phyloP scores from a whole-genome alignment of 352 stramenopile species.

The Halophytophthora batemanensis region DNA sequence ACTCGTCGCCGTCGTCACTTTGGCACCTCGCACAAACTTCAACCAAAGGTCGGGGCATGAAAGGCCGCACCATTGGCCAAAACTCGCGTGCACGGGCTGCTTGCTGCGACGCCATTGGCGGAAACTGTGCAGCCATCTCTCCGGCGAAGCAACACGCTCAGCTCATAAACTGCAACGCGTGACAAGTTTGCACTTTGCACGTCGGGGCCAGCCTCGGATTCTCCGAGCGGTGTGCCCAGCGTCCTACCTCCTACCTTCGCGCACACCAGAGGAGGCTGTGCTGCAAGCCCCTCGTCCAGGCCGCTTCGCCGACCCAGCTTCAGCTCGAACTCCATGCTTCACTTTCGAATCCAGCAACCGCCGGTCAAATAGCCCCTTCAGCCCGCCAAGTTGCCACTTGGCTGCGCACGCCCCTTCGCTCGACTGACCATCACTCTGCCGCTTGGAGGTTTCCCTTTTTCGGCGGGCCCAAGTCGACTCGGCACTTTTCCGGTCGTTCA shows the following conservation, averaged over 20 bases:
- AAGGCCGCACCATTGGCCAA: slow-evolving; percentile 6
- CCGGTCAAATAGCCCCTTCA: neutral
- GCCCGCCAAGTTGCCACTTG: neutral
- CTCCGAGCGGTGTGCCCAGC: neutral
- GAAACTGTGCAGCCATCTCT: no score
- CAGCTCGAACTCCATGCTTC: neutral
- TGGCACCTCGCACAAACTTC: slow-evolving; percentile 47
- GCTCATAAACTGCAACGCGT: no score
- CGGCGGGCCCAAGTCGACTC: neutral
- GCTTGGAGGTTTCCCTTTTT: slow-evolving; percentile 14
- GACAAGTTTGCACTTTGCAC: neutral
- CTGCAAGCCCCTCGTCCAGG: no score
- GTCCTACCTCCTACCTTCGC: neutral
- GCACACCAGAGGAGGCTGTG: neutral
- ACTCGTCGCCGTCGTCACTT: slow-evolving; percentile 59
- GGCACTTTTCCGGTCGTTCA: neutral
- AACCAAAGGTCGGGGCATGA: slow-evolving; percentile 19
- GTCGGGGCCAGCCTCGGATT: no score
- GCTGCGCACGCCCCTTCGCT: neutral
- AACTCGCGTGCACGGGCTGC: slow-evolving; percentile 2
- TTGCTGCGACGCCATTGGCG: neutral
- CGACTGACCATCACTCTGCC: slow-evolving; percentile 18
- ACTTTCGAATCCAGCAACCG: slow-evolving; percentile 12
- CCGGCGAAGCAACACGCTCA: no score
- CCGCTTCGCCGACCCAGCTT: no score